A percentile compares a stretch with the other conserved stretches of the same genome.
These are phyloP conservation scores for Drosera capensis DNA, from an alignment of 148 eudicot genomes.

Conservation along the genomic window DNA sequence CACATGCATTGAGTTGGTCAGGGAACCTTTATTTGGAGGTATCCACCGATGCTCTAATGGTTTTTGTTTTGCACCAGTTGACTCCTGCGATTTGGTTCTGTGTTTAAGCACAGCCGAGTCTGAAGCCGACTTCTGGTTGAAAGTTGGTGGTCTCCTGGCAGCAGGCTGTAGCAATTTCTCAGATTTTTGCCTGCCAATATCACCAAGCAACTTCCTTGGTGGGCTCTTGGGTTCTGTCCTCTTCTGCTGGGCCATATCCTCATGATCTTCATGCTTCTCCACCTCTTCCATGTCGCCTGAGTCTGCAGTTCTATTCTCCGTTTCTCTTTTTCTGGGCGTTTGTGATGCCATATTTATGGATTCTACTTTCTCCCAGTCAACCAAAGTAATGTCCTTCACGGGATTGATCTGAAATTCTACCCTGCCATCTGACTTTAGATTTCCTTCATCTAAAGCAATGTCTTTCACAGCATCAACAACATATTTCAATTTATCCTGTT, in stretches of 20 bases:
- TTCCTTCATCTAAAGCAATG: conserved; percentile 19
- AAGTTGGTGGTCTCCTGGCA: conserved; percentile 33
- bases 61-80: conserved; percentile 33
- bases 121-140: conserved; percentile 36
- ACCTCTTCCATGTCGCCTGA: conserved; percentile 12
- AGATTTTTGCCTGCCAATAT: conserved; percentile 27
- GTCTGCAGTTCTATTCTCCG: conserved; percentile 12
- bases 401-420: conserved; percentile 6
- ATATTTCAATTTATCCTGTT: conserved; percentile 12
- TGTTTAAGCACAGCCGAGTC: conserved; percentile 33
- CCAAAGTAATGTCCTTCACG: conserved; percentile 21
- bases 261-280: conserved; percentile 18
- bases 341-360: conserved; percentile 13
- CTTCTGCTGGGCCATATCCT: conserved; percentile 17
- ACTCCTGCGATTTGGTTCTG: conserved; percentile 36
- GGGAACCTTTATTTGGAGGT: conserved; percentile 72
- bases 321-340: conserved; percentile 11
- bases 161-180: conserved; percentile 31
- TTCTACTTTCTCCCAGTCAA: conserved; percentile 16
- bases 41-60: conserved; percentile 55
- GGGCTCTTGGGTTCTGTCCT: conserved; percentile 34
- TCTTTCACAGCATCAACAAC: conserved; percentile 15
- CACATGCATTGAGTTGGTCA: conserved; percentile 85
- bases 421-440: conserved; percentile 4
- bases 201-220: conserved; percentile 26